Evolutionary conservation across 345 rosid genomes (phyloP).

Genomic region (Melaleuca alternifolia): DNA sequence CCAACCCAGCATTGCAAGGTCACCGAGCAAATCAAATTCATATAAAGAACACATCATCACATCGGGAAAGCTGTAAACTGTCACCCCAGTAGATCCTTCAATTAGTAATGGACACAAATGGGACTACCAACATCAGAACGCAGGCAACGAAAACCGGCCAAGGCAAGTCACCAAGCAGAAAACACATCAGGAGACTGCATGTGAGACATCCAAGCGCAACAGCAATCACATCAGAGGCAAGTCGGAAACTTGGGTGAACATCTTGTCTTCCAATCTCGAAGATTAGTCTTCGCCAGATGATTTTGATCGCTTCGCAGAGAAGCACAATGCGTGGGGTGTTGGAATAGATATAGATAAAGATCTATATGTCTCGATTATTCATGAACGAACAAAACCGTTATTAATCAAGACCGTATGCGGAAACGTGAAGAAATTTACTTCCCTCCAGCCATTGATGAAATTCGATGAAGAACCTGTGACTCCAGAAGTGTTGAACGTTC

Average conservation of each 20-base stretch:
- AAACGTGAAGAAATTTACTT: too few relatives aligned
- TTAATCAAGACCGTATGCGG: too few relatives aligned
- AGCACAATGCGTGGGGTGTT: fast-evolving
- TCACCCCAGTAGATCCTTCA: background rate
- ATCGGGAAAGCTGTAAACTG: too few relatives aligned
- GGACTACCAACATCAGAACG: background rate
- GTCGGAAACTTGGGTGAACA: background rate
- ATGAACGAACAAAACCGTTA: too few relatives aligned
- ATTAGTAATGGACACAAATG: background rate
- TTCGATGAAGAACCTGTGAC: too few relatives aligned
- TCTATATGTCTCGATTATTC: too few relatives aligned
- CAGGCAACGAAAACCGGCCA: fast-evolving
- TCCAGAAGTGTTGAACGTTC: too few relatives aligned
- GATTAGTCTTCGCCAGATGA: background rate
- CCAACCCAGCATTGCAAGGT: fast-evolving
- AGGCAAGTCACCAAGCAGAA: background rate
- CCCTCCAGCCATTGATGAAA: too few relatives aligned
- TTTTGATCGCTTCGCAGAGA: background rate
- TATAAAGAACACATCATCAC: background rate
- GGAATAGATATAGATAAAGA: too few relatives aligned
- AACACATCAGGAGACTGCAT: background rate
- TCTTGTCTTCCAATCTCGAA: background rate
- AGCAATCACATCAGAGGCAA: fast-evolving
- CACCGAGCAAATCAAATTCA: background rate
- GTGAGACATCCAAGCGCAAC: background rate